Evolutionary conservation across 2,329 filamentous ascomycete species (phyloP).

Genomic region (Emmonsia crescens): DNA sequence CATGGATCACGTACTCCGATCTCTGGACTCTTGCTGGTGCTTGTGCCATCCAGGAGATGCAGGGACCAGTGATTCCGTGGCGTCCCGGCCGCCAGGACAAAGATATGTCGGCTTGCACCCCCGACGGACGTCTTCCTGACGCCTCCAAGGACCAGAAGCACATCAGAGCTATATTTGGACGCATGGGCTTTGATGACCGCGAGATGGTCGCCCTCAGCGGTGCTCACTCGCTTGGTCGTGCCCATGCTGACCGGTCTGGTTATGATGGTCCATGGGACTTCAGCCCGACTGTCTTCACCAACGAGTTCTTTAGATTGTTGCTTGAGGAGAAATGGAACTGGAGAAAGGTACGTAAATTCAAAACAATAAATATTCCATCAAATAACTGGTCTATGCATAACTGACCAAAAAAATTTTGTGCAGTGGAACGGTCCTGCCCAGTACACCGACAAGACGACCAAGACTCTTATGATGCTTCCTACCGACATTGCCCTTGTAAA

Average conservation of each 20-base stretch:
- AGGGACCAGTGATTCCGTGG: constrained; percentile 78
- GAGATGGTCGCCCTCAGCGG: constrained; percentile 87
- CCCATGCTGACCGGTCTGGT: constrained; percentile 79
- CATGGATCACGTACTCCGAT: constrained; percentile 94
- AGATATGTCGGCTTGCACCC: constrained; percentile 76
- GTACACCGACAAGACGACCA: constrained; percentile 78
- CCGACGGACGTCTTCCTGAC: constrained; percentile 83
- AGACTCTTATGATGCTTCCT: constrained; percentile 94
- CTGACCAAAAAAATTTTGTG: not conserved
- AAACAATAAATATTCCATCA: not conserved
- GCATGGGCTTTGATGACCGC: constrained; percentile 96
- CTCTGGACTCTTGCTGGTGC: constrained; percentile 89
- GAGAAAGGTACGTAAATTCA: constrained; percentile 45
- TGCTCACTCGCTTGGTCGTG: constrained; percentile 79
- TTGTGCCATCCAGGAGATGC: constrained; percentile 86
- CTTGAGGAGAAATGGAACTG: constrained; percentile 85
- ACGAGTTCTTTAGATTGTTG: constrained; percentile 86
- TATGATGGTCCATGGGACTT: constrained; percentile 88
- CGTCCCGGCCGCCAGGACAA: constrained; percentile 73
- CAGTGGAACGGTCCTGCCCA: constrained; percentile 80
- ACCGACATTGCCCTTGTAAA: constrained; percentile 78
- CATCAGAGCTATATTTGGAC: constrained; percentile 82
- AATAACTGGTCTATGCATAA: not conserved
- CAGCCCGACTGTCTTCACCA: constrained; percentile 81
- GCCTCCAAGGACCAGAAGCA: constrained; percentile 67